Percentiles rank a stretch among this genome's conserved stretches.
phyloP scores from a whole-genome alignment of 2,329 filamentous ascomycete species.

The Sclerotinia spermophila region DNA sequence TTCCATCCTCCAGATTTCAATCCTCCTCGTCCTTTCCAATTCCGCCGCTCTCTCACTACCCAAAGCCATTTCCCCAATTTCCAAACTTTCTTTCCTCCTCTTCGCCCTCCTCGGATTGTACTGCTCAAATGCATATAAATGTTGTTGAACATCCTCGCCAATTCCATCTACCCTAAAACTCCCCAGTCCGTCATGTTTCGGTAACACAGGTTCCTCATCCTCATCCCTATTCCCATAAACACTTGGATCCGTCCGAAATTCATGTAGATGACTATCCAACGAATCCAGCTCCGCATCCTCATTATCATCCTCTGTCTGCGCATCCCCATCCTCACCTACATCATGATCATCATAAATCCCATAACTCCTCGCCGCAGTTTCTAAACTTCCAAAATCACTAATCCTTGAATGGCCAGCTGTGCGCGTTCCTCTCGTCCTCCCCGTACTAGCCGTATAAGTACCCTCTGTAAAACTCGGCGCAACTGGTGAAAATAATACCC shows the following conservation, averaged over 20 bases:
- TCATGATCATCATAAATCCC: conserved; percentile 55
- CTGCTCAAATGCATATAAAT: conserved; percentile 83
- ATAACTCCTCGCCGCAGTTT: conserved; percentile 62
- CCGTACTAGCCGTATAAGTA: conserved; percentile 63
- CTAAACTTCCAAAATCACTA: conserved; percentile 77
- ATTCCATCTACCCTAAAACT: conserved; percentile 68
- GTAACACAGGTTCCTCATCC: conserved; percentile 62
- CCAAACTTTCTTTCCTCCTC: conserved; percentile 51
- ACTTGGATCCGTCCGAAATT: conserved; percentile 64
- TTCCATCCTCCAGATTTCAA: conserved; percentile 89
- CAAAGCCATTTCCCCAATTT: conserved; percentile 48
- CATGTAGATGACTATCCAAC: conserved; percentile 85
- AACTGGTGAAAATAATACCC: conserved; percentile 87
- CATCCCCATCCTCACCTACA: conserved; percentile 42
- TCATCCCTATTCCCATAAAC: conserved; percentile 32
- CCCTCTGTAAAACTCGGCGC: conserved; percentile 64
- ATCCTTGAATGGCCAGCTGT: conserved; percentile 68
- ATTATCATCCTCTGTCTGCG: conserved; percentile 52
- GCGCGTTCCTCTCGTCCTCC: conserved; percentile 54
- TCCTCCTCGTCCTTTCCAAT: conserved; percentile 72
- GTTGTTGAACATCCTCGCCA: conserved; percentile 65
- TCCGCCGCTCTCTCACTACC: conserved; percentile 58
- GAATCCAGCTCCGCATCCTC: conserved; percentile 85
- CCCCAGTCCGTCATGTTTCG: conserved; percentile 86
- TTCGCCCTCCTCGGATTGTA: conserved; percentile 70